Conservation (phyloP, 2,329 filamentous ascomycete genomes). For the Fusarium armeniacum region DNA sequence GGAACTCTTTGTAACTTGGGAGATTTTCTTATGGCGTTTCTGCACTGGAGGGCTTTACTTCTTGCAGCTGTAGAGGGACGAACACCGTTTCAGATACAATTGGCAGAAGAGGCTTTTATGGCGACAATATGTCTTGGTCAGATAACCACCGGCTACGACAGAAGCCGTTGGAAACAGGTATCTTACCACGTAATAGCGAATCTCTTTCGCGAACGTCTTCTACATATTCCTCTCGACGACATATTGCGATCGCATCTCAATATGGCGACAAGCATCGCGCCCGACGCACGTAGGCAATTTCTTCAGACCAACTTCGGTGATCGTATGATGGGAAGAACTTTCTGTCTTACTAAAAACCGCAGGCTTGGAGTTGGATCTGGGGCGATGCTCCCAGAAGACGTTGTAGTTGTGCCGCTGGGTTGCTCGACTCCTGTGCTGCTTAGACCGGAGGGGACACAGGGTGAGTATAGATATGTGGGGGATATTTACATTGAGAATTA, state of each 20-base stretch:
- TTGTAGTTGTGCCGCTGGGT: constrained; percentile 26
- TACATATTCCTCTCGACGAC: constrained; percentile 10
- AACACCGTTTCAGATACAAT: background rate
- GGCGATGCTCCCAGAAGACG: constrained; percentile 29
- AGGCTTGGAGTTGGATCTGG: constrained; percentile 25
- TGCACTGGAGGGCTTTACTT: constrained; percentile 35
- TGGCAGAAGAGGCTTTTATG: constrained; percentile 23
- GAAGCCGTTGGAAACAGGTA: constrained; percentile 11
- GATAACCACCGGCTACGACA: constrained; percentile 9
- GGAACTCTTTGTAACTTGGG: constrained; percentile 31
- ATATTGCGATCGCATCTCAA: background rate
- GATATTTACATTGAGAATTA: constrained; percentile 33
- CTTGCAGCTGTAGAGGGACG: background rate
- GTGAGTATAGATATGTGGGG: constrained; percentile 24
- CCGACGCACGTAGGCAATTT: constrained; percentile 17
- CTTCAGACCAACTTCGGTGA: constrained; percentile 24
- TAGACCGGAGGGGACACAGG: constrained; percentile 20
- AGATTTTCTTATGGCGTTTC: constrained; percentile 36
- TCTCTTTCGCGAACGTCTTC: constrained; percentile 23
- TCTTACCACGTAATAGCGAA: constrained; percentile 21
- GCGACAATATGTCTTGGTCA: constrained; percentile 35
- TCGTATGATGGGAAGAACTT: constrained; percentile 28
- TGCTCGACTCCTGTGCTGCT: constrained; percentile 32
- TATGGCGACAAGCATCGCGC: background rate
- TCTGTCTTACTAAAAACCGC: constrained; percentile 22